Evolutionary conservation across 768 basidiomycete species (phyloP), one percentile per base, ranked within the genome.

Genomic region (Leccinum rimulosum): DNA sequence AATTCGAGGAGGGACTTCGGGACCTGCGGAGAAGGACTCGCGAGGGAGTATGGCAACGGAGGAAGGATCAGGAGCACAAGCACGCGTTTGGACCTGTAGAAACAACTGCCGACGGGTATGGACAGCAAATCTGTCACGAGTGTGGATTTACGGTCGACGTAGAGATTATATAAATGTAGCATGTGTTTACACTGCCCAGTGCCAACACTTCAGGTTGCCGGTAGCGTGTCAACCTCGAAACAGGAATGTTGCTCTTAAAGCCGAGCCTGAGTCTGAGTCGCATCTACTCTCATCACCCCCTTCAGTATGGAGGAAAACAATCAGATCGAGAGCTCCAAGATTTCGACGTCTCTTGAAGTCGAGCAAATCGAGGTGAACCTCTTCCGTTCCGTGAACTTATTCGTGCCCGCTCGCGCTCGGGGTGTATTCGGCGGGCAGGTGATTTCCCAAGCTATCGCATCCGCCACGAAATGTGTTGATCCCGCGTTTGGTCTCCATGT

Each of bases 61-160:
- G 92, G 51, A 85, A 89, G 68, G 94, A 97, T 62, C 85, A 84
- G 57, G 91, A 94, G 73, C 97, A 99, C 73, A 84, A 81, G 54
- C 97, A 99, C 73, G 80, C 82, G 15, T 98, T 92, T 71, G 86
- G 89, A 6, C 75, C 74, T 31, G 77, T 84, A 17, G 82, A 84
- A 60, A 77, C 73, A 52, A 80, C 80, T 1, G 72, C 77, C 4
- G 80, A 85, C 36, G 87, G 86, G 2, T 73, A 75, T 12, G 82
- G 80, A 11, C 78, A 83, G 62, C 91, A 98, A 77, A 77, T 89
- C 52, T 98, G 96, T 67, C 86, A 85, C 66, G 84, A 83, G 61
- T 98, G 96, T 74, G 96, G 95, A 15, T 97, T 97, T 72, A 88
- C 89, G 15, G 82, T 97, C 48, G 90, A 96, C 45, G 86, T 94